Evolutionary conservation across 441 rosid genomes (phyloP).

Genomic region (Gossypium davidsonii): DNA sequence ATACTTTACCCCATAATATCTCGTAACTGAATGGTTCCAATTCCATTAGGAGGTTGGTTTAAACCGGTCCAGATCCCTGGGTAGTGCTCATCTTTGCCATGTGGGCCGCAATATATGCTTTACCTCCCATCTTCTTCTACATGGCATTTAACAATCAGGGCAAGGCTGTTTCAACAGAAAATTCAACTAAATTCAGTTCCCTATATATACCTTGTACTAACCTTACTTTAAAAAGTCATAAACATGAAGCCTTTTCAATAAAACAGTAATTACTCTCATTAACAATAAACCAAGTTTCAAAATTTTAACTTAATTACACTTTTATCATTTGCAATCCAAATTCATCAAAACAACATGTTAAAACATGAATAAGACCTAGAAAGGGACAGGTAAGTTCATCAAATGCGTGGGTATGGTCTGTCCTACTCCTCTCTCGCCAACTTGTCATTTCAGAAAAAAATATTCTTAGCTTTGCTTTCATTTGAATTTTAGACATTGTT

Average conservation of each 20-base stretch:
- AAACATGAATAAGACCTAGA: not conserved
- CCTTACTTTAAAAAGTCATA: not conserved
- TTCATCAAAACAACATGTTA: not conserved
- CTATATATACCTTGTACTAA: not conserved
- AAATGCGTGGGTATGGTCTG: not conserved
- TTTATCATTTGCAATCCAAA: too few relatives aligned
- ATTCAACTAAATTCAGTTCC: not conserved
- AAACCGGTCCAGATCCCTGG: too few relatives aligned
- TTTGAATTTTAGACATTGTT: too few relatives aligned
- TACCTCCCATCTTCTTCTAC: too few relatives aligned
- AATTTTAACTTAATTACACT: not conserved
- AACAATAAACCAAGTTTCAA: not conserved
- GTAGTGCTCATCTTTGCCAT: too few relatives aligned
- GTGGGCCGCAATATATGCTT: too few relatives aligned
- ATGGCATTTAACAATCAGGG: too few relatives aligned
- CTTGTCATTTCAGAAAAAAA: not conserved
- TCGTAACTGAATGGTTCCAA: too few relatives aligned
- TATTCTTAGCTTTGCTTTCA: too few relatives aligned
- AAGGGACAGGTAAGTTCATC: not conserved
- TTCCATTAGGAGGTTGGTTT: too few relatives aligned
- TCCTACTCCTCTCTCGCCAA: not conserved
- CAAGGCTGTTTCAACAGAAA: too few relatives aligned
- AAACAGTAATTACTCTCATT: not conserved
- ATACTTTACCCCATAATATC: too few relatives aligned
- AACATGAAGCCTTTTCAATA: not conserved